Evolutionary conservation across 2,329 filamentous ascomycete genomes (phyloP).

Genomic region (Alternaria longipes): DNA sequence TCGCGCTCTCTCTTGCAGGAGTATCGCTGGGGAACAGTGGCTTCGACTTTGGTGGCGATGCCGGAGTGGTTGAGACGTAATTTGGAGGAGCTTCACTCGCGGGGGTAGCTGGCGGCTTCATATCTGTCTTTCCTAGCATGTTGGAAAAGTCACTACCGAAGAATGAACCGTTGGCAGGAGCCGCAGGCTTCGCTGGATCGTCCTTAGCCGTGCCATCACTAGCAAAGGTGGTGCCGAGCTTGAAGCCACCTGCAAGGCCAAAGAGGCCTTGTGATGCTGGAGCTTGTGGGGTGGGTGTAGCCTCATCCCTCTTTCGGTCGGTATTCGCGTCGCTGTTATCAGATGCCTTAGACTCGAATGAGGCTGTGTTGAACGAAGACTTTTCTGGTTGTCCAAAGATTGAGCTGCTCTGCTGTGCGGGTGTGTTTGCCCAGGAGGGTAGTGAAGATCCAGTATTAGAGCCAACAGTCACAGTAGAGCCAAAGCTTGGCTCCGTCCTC

Average conservation of each 20-base stretch:
- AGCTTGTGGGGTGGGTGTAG: slow-evolving; percentile 46
- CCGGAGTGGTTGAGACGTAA: slow-evolving; percentile 51
- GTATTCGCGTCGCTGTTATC: slow-evolving; percentile 42
- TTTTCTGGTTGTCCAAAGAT: slow-evolving; percentile 40
- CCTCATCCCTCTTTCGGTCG: slow-evolving; percentile 45
- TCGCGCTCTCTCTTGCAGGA: slow-evolving; percentile 28
- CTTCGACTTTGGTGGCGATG: slow-evolving; percentile 38
- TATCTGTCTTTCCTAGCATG: slow-evolving; percentile 59
- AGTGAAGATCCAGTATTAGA: slow-evolving; percentile 46
- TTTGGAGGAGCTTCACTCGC: slow-evolving; percentile 51
- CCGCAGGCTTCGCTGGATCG: slow-evolving; percentile 62
- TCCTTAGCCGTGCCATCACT: slow-evolving; percentile 69
- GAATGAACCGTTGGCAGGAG: slow-evolving; percentile 59
- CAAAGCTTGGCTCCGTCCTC: slow-evolving; percentile 49
- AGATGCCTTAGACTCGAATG: slow-evolving; percentile 43
- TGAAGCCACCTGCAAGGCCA: slow-evolving; percentile 62
- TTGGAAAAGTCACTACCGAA: slow-evolving; percentile 71
- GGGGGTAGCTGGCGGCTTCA: slow-evolving; percentile 46
- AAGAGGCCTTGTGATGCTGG: slow-evolving; percentile 43
- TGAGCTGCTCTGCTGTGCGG: slow-evolving; percentile 38
- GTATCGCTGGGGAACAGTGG: slow-evolving; percentile 33
- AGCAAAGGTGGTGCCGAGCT: slow-evolving; percentile 73
- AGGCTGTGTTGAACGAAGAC: slow-evolving; percentile 42
- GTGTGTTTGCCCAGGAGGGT: slow-evolving; percentile 45
- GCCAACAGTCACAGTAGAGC: slow-evolving; percentile 53